phyloP scores from a whole-genome alignment of 768 basidiomycete genomes.

The Mycena filopes region DNA sequence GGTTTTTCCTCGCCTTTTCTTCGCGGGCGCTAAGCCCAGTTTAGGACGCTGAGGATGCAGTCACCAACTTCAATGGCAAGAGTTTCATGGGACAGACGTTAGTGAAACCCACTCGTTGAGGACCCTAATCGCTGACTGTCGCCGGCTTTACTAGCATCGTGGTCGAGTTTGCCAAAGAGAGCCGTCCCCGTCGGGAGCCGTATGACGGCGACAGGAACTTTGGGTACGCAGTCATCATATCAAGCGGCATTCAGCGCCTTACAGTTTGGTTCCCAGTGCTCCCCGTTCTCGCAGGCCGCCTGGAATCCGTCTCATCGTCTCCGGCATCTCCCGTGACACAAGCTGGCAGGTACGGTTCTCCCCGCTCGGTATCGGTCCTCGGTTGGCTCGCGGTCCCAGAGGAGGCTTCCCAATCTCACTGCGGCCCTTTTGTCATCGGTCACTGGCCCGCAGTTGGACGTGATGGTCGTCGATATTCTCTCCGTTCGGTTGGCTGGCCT shows the following conservation, averaged over 20 bases:
- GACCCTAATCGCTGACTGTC: neutral
- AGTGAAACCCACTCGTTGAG: conserved; percentile 26
- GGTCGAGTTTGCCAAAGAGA: conserved; percentile 96
- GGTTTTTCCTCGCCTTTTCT: neutral
- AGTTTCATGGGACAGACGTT: conserved; percentile 90
- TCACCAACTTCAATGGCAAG: conserved; percentile 88
- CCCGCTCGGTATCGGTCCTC: conserved; percentile 17
- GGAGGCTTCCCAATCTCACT: conserved; percentile 13
- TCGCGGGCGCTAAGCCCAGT: conserved; percentile 24
- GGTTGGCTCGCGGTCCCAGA: conserved; percentile 20
- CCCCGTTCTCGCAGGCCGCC: conserved; percentile 80
- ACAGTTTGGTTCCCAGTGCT: conserved; percentile 45
- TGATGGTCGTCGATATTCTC: conserved; percentile 16
- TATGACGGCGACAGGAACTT: conserved; percentile 70
- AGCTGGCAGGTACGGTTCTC: conserved; percentile 94
- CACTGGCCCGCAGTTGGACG: conserved; percentile 29
- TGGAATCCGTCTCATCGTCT: conserved; percentile 85
- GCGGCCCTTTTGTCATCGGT: conserved; percentile 25
- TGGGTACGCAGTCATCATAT: conserved; percentile 56
- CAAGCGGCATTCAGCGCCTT: neutral
- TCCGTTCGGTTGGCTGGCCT: conserved; percentile 3
- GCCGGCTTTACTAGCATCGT: conserved; percentile 80
- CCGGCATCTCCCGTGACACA: conserved; percentile 91
- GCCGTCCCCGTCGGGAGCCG: conserved; percentile 81
- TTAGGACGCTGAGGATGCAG: conserved; percentile 95